A percentile compares a stretch with the other conserved stretches of the same genome.
Conservation (phyloP, 169 alveolate genomes). For the Ichthyophthirius multifiliis region DNA sequence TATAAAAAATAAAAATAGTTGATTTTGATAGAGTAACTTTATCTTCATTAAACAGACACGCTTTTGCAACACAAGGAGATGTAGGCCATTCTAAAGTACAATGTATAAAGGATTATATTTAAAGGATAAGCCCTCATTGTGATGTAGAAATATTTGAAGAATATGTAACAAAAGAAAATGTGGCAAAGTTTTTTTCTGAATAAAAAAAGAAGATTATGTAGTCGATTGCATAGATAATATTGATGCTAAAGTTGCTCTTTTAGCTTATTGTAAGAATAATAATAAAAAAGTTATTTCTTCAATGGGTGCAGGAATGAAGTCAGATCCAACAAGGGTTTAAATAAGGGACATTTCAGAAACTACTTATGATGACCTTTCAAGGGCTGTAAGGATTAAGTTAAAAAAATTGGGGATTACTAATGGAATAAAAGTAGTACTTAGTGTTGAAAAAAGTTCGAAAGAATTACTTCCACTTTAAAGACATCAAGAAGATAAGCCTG, state of each 20-base stretch:
- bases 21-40: constrained; percentile 79
- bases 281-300: constrained; percentile 49
- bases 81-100: constrained; percentile 74
- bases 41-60: constrained; percentile 74
- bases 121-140: constrained; percentile 49
- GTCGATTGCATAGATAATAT: constrained; percentile 80
- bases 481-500: constrained; percentile 56
- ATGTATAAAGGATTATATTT: constrained; percentile 46
- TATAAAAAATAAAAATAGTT: constrained; percentile 57
- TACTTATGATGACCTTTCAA: constrained; percentile 62
- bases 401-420: constrained; percentile 40
- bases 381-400: constrained; percentile 57
- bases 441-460: constrained; percentile 58
- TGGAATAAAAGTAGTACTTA: constrained; percentile 48
- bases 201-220: constrained; percentile 36
- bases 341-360: constrained; percentile 59
- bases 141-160: constrained; percentile 55
- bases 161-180: constrained; percentile 48
- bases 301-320: constrained; percentile 78
- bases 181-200: constrained; percentile 45
- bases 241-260: constrained; percentile 63
- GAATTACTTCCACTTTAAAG: constrained; percentile 62
- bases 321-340: constrained; percentile 70
- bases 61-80: constrained; percentile 66
- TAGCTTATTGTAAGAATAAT: constrained; percentile 53